A percentile compares a stretch with the other conserved stretches of the same genome.
Conservation (phyloP, 1,139 yeast species). For the Pneumocystis jirovecii region DNA sequence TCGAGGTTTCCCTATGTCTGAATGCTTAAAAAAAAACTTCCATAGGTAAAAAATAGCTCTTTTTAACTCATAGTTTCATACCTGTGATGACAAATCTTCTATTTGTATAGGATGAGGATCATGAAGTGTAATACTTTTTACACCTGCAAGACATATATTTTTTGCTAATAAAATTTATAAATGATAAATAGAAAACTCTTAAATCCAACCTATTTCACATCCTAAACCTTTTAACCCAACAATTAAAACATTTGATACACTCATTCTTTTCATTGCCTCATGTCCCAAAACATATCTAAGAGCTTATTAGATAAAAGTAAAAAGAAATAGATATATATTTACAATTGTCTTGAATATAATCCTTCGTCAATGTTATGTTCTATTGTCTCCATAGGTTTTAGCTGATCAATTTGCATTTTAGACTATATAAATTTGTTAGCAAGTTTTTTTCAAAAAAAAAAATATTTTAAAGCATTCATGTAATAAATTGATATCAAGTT, state of each 20-base stretch:
- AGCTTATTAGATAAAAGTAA: conserved; percentile 7
- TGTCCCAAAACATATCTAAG: conserved; percentile 62
- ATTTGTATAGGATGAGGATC: conserved; percentile 61
- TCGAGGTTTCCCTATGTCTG: conserved; percentile 64
- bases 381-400: conserved; percentile 6
- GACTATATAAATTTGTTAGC: conserved; percentile 7
- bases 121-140: conserved; percentile 73
- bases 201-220: conserved; percentile 43
- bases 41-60: neutral
- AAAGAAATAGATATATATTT: conserved; percentile 15
- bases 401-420: conserved; percentile 15
- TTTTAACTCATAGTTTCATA: neutral
- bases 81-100: conserved; percentile 68
- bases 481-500: neutral
- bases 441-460: conserved; percentile 3
- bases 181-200: conserved; percentile 22
- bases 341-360: conserved; percentile 82
- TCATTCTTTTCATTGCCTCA: conserved; percentile 97
- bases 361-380: conserved; percentile 61
- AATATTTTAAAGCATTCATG: neutral
- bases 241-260: conserved; percentile 71
- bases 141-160: conserved; percentile 93
- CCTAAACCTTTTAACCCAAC: conserved; percentile 88
- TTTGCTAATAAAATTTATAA: conserved; percentile 33
- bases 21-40: conserved; percentile 50